Evolutionary conservation across 768 basidiomycete genomes (phyloP).

Genomic region (Collybia sp.): DNA sequence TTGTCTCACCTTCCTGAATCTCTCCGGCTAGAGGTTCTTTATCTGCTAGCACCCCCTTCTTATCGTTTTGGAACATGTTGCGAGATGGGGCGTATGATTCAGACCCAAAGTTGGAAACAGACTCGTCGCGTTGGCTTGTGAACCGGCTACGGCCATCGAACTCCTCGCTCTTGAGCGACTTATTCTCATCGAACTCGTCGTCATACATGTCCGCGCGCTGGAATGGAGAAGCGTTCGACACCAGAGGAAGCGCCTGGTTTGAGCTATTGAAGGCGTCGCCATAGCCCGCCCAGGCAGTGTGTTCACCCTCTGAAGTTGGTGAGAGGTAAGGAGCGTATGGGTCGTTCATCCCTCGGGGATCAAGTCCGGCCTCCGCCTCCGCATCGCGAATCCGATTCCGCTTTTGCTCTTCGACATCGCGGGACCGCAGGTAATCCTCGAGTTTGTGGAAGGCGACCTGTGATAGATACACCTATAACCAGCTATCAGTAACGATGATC

Average conservation of each 20-base stretch:
- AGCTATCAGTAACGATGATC: constrained; percentile 1
- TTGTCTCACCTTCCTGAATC: constrained; percentile 82
- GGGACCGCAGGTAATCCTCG: constrained; percentile 80
- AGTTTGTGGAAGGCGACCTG: constrained; percentile 82
- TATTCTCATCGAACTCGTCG: constrained; percentile 75
- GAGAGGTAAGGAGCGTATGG: constrained; percentile 76
- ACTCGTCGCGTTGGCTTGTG: constrained; percentile 75
- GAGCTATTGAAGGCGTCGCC: constrained; percentile 57
- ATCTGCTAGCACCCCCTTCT: constrained; percentile 66
- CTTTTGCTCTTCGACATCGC: constrained; percentile 84
- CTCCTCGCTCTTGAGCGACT: constrained; percentile 71
- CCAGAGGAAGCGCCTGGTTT: constrained; percentile 76
- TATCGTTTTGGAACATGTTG: constrained; percentile 91
- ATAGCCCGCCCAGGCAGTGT: constrained; percentile 33
- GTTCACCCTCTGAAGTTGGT: constrained; percentile 41
- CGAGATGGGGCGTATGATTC: constrained; percentile 92
- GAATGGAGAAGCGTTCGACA: constrained; percentile 78
- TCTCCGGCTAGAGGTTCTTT: constrained; percentile 86
- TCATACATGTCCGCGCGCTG: constrained; percentile 72
- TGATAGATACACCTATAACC: constrained; percentile 76
- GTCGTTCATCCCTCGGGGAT: constrained; percentile 51
- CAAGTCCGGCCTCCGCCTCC: constrained; percentile 66
- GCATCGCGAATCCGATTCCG: constrained; percentile 73
- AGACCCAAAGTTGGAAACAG: constrained; percentile 78
- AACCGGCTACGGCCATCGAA: constrained; percentile 76